These are phyloP conservation scores for Amanita polypyramis DNA, from an alignment of 768 basidiomycete genomes.

Conservation along the genomic window DNA sequence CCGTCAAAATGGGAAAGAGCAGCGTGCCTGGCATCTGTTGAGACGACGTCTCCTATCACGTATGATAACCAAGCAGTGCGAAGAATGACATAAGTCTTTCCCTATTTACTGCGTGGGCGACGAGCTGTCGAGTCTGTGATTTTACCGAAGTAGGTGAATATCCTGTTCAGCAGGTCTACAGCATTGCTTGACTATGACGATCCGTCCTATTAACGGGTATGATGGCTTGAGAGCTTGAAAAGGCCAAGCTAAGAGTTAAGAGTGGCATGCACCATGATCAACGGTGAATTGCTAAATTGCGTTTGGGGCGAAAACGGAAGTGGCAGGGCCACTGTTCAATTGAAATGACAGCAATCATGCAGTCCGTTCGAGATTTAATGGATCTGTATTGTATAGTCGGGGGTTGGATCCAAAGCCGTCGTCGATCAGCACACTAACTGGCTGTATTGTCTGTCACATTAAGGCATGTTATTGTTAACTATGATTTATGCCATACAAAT, in stretches of 20 bases:
- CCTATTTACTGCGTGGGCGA: neutral
- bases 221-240: no score
- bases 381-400: neutral
- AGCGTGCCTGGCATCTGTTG: neutral
- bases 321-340: no score
- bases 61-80: neutral
- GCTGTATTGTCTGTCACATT: neutral
- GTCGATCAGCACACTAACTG: neutral
- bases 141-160: no score
- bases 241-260: no score
- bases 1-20: conserved; percentile 3
- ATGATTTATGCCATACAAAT: neutral
- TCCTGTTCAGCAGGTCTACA: neutral
- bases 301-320: no score
- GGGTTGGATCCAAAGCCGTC: neutral
- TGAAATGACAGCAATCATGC: no score
- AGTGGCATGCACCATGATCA: no score
- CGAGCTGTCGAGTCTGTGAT: neutral
- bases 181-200: neutral
- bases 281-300: no score
- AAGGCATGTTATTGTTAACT: neutral
- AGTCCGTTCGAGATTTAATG: neutral
- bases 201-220: no score
- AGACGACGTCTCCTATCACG: neutral
- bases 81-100: neutral